Percentiles rank a stretch among this genome's conserved stretches.
Evolutionary conservation across 257 asterid species (phyloP).

Genomic region (Solanum boliviense): DNA sequence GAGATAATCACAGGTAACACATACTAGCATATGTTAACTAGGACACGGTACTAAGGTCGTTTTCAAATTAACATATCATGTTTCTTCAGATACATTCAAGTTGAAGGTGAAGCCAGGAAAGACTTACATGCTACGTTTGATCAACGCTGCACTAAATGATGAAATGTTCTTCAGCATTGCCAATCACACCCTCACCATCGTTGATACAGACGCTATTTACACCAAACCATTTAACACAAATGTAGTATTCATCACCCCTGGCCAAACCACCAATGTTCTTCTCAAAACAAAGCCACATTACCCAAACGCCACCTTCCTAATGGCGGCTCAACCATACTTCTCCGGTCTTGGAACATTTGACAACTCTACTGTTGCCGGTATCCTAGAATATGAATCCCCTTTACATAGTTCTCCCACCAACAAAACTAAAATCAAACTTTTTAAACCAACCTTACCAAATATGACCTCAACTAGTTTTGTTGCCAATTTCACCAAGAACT

Average conservation of each 20-base stretch:
- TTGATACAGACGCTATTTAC: slow-evolving; percentile 56
- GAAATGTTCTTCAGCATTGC: slow-evolving; percentile 62
- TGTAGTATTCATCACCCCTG: slow-evolving; percentile 40
- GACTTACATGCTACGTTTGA: slow-evolving; percentile 58
- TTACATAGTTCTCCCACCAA: not conserved
- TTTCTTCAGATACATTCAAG: slow-evolving; percentile 37
- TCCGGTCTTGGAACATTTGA: slow-evolving; percentile 60
- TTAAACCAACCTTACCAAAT: slow-evolving; percentile 42
- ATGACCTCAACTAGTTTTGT: slow-evolving; percentile 26
- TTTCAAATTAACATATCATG: not conserved
- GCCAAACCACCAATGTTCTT: slow-evolving; percentile 60
- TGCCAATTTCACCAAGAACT: slow-evolving; percentile 36
- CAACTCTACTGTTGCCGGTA: slow-evolving; percentile 53
- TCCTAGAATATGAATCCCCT: slow-evolving; percentile 40
- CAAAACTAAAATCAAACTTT: slow-evolving; percentile 2
- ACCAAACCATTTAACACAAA: slow-evolving; percentile 44
- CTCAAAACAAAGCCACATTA: slow-evolving; percentile 33
- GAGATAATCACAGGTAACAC: not conserved
- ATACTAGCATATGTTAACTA: not conserved
- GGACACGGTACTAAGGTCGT: not conserved
- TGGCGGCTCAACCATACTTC: slow-evolving; percentile 51
- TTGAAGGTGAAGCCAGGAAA: slow-evolving; percentile 50
- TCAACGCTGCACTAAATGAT: slow-evolving; percentile 66
- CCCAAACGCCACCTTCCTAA: slow-evolving; percentile 49
- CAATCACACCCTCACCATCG: slow-evolving; percentile 45